Evolutionary conservation across 768 basidiomycete genomes (phyloP), one percentile per base, ranked within the genome.

Genomic region (Auricularia auricula-judae): DNA sequence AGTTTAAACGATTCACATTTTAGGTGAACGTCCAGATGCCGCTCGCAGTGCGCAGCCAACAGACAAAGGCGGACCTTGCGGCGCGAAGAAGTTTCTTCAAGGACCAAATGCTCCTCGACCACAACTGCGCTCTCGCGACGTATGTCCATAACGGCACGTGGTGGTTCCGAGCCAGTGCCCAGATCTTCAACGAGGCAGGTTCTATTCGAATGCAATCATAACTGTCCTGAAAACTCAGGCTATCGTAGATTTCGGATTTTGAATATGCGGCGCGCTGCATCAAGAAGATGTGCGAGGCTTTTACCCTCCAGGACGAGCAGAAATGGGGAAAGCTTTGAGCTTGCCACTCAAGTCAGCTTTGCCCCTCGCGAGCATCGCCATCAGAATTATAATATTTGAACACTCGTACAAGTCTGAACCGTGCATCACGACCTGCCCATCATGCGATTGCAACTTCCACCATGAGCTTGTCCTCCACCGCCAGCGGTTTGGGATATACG

Each of bases 401-500:
- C 29, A 29, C 29, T 29, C 29, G 39, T 14, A 42, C 39, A 42
- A 42, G 39, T 42, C 39, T 14, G 39, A 42, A 42, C 39, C 39
- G 39, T 14, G 12, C 39, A 42, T 0, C 39, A 0, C 0, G 39
- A 8, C 39, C 39, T 14, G 39, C 39, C 39, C 39, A 14, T 42
- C 39, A 42, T 42, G 7, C 8, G 7, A 42, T 42, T 14, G 39
- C 39, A 42, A 42, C 39, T 42, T 42, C 39, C 8, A 42, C 39
- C 7, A 14, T 14, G 39, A 42, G 39, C 39, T 14, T 42, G 39
- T 14, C 12, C 39, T 42, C 39, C n/a, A 34, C 5, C 16, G 36
- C 21, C 34, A 35, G 21, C 36, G 63, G 63, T 39, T 36, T 63
- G 16, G 88, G 88, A 68, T 89, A 88, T 73, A 82, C 82, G 69